Base-by-base conservation (phyloP, 352 stramenopile genomes). In the Globisporangium middletonii region DNA sequence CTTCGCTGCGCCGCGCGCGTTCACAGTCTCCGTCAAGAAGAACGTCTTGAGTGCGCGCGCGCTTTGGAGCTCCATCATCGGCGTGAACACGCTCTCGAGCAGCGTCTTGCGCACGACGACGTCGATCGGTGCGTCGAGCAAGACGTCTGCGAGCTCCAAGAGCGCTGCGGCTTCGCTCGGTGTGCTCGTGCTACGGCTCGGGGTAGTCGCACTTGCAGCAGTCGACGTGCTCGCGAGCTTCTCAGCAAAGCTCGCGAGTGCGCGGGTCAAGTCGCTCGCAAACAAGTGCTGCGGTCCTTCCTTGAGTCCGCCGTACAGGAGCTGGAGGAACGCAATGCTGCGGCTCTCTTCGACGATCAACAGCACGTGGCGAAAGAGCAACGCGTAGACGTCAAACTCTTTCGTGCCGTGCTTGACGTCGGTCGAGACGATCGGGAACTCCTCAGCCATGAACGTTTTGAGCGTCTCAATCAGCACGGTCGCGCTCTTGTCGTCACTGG, bases 341-440 rank as follows among this genome's bases (percentile, higher is more conserved):
- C 68, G 63, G 50, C 73, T 88, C 51, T 71, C 63, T 59, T 88
- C 73, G 13, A 92, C 67, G n/a, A 89, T 58, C 47, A 45, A 49
- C 37, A 92, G 56, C 16, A 91, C 47, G 27, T 79, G 71, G 2
- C 46, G 49, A 43, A 92, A 81, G 2, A 94, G 60, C 44, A 82
- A 60, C 2, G 56, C 57, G 45, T 84, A 92, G 0, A 84, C 60
- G 55, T 88, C 80, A 60, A 77, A 89, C 28, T 90, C 82, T 19
- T 83, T 81, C 5, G 82, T 81, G 1, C 73, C 77, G 38, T 54
- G 56, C 5, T 68, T 67, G 4, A 92, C 80, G 64, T 94, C 84
- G 26, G 63, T 69, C n/a, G 84, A 94, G 28, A 71, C 59, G 41
- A 92, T 86, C 4, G 82, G 84, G 55, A 94, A 92, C 38, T 91